phyloP scores from a whole-genome alignment of 192 early-diverging fungal genomes.

The Rhizophagus prolifer region DNA sequence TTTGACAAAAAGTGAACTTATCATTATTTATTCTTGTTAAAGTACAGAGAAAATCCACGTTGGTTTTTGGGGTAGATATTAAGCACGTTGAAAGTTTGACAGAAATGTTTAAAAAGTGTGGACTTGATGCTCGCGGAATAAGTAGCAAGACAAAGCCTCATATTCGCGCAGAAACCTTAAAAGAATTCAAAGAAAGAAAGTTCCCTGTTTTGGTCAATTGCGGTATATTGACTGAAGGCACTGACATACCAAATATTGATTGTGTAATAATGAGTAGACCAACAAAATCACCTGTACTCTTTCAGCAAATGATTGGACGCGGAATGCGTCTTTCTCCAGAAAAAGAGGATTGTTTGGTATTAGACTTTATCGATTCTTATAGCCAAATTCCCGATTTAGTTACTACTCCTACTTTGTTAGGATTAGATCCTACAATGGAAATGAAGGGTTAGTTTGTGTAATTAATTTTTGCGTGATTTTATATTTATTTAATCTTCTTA shows the following conservation, averaged over 20 bases:
- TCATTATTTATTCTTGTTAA: not conserved
- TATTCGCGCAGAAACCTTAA: slow-evolving; percentile 58
- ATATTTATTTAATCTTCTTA: slow-evolving; percentile 2
- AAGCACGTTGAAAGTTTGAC: slow-evolving; percentile 66
- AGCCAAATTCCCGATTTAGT: slow-evolving; percentile 45
- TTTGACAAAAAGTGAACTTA: not conserved
- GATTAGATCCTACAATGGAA: slow-evolving; percentile 61
- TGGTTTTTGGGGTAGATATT: slow-evolving; percentile 90
- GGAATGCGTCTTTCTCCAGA: slow-evolving; percentile 68
- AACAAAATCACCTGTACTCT: slow-evolving; percentile 78
- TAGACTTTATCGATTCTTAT: slow-evolving; percentile 87
- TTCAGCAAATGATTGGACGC: slow-evolving; percentile 96
- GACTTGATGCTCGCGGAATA: slow-evolving; percentile 54
- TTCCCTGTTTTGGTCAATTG: slow-evolving; percentile 89
- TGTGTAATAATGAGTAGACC: slow-evolving; percentile 85
- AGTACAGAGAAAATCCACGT: slow-evolving; percentile 57
- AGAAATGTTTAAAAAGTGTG: slow-evolving; percentile 49
- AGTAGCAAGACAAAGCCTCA: slow-evolving; percentile 54
- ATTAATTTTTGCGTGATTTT: not conserved
- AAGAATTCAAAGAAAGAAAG: slow-evolving; percentile 56
- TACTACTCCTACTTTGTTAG: slow-evolving; percentile 79
- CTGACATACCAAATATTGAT: slow-evolving; percentile 88
- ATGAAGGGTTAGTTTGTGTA: slow-evolving; percentile 42
- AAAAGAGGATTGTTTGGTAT: slow-evolving; percentile 77
- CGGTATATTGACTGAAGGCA: slow-evolving; percentile 69